Conservation (phyloP, 192 early-diverging fungal genomes). For the Spinellus fusiger region DNA sequence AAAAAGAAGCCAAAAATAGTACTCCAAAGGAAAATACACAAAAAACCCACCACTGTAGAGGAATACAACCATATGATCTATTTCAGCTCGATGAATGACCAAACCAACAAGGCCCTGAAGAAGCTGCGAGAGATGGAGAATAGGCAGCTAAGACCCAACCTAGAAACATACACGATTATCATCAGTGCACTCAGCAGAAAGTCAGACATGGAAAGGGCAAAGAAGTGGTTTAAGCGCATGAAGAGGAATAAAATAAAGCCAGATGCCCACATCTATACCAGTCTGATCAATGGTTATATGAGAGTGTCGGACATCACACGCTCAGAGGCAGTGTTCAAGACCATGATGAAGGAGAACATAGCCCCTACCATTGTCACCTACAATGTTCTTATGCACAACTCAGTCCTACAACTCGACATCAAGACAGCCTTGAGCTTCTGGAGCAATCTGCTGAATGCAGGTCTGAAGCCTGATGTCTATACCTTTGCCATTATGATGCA, state of each 20-base stretch:
- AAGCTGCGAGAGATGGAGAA: slow-evolving; percentile 19
- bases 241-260: slow-evolving; percentile 7
- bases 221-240: slow-evolving; percentile 27
- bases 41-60: background rate
- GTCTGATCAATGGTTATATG: slow-evolving; percentile 34
- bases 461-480: slow-evolving; percentile 32
- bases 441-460: slow-evolving; percentile 19
- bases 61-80: slow-evolving; percentile 11
- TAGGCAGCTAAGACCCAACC: slow-evolving; percentile 5
- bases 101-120: slow-evolving; percentile 16
- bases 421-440: slow-evolving; percentile 27
- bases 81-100: background rate
- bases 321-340: slow-evolving; percentile 26
- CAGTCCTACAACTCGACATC: slow-evolving; percentile 27
- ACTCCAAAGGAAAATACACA: background rate
- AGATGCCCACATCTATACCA: slow-evolving; percentile 26
- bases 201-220: slow-evolving; percentile 21
- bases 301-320: slow-evolving; percentile 15
- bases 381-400: slow-evolving; percentile 37
- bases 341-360: slow-evolving; percentile 26
- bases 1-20: background rate
- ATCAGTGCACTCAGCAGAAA: slow-evolving; percentile 18
- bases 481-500: slow-evolving; percentile 36
- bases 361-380: slow-evolving; percentile 34
- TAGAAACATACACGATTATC: slow-evolving; percentile 20